phyloP scores from a whole-genome alignment of 2,329 filamentous ascomycete species.

The Setomelanomma holmii region DNA sequence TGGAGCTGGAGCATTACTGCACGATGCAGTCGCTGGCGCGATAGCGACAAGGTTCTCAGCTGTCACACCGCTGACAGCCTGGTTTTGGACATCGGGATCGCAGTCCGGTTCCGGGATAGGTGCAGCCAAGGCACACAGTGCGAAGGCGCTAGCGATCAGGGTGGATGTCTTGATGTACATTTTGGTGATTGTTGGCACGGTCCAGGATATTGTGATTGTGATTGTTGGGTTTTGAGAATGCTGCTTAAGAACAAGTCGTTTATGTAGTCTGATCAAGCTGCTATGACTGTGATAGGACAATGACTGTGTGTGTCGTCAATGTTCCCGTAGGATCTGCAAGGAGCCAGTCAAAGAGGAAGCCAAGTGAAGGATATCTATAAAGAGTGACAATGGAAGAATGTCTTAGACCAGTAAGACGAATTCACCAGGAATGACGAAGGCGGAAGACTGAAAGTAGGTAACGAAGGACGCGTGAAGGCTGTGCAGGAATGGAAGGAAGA shows the following conservation, averaged over 20 bases:
- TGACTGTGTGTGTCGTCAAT: background rate
- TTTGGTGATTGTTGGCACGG: slow-evolving; percentile 4
- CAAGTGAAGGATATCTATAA: slow-evolving; percentile 3
- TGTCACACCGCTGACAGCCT: slow-evolving; percentile 19
- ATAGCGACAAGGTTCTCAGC: slow-evolving; percentile 57
- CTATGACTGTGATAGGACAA: too few relatives aligned
- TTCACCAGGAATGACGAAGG: slow-evolving; percentile 15
- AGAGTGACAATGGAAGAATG: slow-evolving; percentile 3
- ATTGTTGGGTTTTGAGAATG: background rate
- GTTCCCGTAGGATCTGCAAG: background rate
- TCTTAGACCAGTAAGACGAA: slow-evolving; percentile 20
- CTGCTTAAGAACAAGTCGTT: background rate
- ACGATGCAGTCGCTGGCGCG: slow-evolving; percentile 64
- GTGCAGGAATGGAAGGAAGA: slow-evolving; percentile 12
- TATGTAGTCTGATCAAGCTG: too few relatives aligned
- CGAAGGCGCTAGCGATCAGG: slow-evolving; percentile 31
- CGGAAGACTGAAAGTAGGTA: slow-evolving; percentile 5
- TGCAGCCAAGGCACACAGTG: slow-evolving; percentile 48
- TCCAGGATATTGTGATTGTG: background rate
- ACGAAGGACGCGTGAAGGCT: slow-evolving; percentile 18
- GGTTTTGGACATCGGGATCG: slow-evolving; percentile 4
- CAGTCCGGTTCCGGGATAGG: slow-evolving; percentile 24
- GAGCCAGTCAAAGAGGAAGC: slow-evolving; percentile 7
- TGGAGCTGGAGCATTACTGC: slow-evolving; percentile 55
- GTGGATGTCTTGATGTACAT: slow-evolving; percentile 35